Evolutionary conservation across 2,329 filamentous ascomycete species (phyloP).

Genomic region (Penicillium sp.): DNA sequence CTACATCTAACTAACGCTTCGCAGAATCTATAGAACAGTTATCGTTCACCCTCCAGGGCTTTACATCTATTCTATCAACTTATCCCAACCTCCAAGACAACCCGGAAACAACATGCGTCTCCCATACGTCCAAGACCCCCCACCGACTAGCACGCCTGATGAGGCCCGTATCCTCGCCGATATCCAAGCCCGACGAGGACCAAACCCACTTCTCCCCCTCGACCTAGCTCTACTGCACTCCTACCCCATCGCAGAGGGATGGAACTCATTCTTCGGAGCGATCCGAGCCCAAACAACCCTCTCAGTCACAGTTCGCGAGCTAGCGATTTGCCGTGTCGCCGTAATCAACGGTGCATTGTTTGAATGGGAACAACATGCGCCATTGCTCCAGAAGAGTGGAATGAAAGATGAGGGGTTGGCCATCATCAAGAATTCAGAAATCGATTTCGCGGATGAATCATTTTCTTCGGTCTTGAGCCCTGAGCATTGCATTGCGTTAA

Average conservation of each 20-base stretch:
- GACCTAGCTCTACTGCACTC: slow-evolving; percentile 58
- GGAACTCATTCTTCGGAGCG: slow-evolving; percentile 60
- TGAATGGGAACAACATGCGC: slow-evolving; percentile 80
- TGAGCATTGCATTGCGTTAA: slow-evolving; percentile 68
- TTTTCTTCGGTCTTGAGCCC: slow-evolving; percentile 49
- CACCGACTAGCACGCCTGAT: slow-evolving; percentile 46
- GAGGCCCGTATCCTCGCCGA: slow-evolving; percentile 55
- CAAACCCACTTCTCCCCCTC: slow-evolving; percentile 53
- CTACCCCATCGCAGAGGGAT: slow-evolving; percentile 59
- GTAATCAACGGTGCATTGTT: slow-evolving; percentile 81
- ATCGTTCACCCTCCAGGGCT: neutral
- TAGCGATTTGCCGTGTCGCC: slow-evolving; percentile 79
- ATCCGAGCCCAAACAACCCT: slow-evolving; percentile 57
- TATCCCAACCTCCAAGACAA: neutral
- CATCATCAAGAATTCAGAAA: slow-evolving; percentile 34
- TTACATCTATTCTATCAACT: neutral
- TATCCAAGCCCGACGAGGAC: slow-evolving; percentile 54
- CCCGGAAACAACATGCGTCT: slow-evolving; percentile 50
- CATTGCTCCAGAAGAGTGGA: slow-evolving; percentile 64
- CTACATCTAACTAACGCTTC: too few relatives aligned
- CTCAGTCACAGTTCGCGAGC: slow-evolving; percentile 62
- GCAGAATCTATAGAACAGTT: too few relatives aligned
- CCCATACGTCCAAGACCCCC: slow-evolving; percentile 55
- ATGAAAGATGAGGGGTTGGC: slow-evolving; percentile 53
- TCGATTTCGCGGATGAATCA: slow-evolving; percentile 27